Base-by-base conservation (phyloP, 805 yeast species). In the Danielia reshetovae region DNA sequence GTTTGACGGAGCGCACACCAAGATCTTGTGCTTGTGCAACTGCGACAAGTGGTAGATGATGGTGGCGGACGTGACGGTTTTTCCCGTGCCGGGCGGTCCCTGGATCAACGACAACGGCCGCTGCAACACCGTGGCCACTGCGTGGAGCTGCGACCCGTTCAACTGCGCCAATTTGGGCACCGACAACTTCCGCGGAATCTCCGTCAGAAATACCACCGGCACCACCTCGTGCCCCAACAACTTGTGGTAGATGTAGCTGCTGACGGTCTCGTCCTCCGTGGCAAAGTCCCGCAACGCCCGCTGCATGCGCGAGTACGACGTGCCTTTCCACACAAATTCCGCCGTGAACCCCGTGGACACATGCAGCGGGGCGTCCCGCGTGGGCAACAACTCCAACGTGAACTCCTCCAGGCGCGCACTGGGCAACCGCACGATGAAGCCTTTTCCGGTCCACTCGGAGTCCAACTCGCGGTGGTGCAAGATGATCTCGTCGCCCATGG, bases 1-100 rank as follows among this genome's bases (percentile, higher is more conserved):
- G 58, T 89, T 89, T 14, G 96, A 88, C 15, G 97, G 96, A 3
- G 97, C 96, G 68, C 96, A 86, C 3, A 88, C 96, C 26, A 89
- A 68, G 7, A 88, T 77, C 42, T 76, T 75, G 30, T 76, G 79
- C 36, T 75, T 74, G 47, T 75, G 76, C 40, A 79, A 52, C 39
- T 77, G 75, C 3, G 79, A 69, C 35, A 87, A 62, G 50, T 86
- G 95, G 48, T 85, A 81, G 19, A 88, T 75, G 38, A 89, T 85
- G 0, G 95, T 81, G 2, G 96, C 90, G 0, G 96, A 86, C 0
- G 96, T 88, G 11, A 86, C 94, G 1, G 97, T 89, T 54, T 89
- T 89, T 55, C 97, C 97, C 0, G 97, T 89, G 13, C 73, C 73
- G 3, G 97, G 97, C 7, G 97, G 97, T 12, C 97, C 97, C 57